A percentile compares a stretch with the other conserved stretches of the same genome.
These are phyloP conservation scores for Pleurotus sapidus DNA, from an alignment of 768 basidiomycete species.

Conservation along the genomic window DNA sequence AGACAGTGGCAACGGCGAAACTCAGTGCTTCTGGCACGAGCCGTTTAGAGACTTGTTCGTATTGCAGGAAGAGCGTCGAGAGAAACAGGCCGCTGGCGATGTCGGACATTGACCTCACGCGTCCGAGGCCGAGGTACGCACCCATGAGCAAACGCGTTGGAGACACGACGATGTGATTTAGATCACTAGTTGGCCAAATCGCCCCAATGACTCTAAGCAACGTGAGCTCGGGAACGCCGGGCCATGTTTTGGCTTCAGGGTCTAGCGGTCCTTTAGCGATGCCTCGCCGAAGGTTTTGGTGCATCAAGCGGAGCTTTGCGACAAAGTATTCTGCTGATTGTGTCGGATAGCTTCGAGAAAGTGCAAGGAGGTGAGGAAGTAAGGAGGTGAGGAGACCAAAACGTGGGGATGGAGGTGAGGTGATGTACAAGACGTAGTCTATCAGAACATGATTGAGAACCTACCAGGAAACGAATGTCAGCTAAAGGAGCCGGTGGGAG, in stretches of 20 bases:
- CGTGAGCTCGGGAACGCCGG: conserved; percentile 76
- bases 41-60: conserved; percentile 80
- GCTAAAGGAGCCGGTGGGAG: not conserved
- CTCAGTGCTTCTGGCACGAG: conserved; percentile 87
- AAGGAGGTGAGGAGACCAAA: conserved; percentile 62
- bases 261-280: conserved; percentile 65
- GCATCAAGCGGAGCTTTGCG: conserved; percentile 83
- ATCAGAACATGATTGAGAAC: conserved; percentile 70
- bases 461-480: not conserved
- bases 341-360: conserved; percentile 80
- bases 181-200: conserved; percentile 93
- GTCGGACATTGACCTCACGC: conserved; percentile 73
- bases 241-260: conserved; percentile 78
- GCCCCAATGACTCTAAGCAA: conserved; percentile 78
- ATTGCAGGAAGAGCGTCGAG: conserved; percentile 81
- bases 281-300: conserved; percentile 88
- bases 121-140: conserved; percentile 83
- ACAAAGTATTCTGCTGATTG: conserved; percentile 77
- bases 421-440: conserved; percentile 82
- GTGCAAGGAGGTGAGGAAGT: conserved; percentile 73
- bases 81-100: conserved; percentile 86
- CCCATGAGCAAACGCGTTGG: conserved; percentile 88
- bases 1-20: conserved; percentile 68
- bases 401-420: conserved; percentile 59
- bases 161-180: conserved; percentile 85